phyloP scores from a whole-genome alignment of 2,329 filamentous ascomycete genomes.

The Chrysosporium keratinophilum region DNA sequence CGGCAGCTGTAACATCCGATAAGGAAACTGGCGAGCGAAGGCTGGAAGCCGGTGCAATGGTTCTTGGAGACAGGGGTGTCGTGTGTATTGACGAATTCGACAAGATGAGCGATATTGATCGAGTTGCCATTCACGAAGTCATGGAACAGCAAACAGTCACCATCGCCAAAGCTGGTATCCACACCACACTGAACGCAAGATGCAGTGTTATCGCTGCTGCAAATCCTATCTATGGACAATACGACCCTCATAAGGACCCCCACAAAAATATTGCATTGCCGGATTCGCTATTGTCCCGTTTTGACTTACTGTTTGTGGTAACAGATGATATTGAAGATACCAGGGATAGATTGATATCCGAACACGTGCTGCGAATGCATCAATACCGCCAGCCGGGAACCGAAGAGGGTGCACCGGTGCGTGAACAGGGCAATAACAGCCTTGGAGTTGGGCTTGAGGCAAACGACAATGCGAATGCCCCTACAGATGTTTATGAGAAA shows the following conservation, averaged over 20 bases:
- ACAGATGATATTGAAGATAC: slow-evolving; percentile 97
- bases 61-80: slow-evolving; percentile 89
- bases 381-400: slow-evolving; percentile 83
- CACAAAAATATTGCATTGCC: slow-evolving; percentile 97
- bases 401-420: slow-evolving; percentile 88
- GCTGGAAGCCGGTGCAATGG: slow-evolving; percentile 96
- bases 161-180: slow-evolving; percentile 96
- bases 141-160: slow-evolving; percentile 99
- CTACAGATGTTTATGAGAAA: slow-evolving; percentile 89
- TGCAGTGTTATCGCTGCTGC: slow-evolving; percentile 95
- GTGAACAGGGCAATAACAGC: slow-evolving; percentile 73
- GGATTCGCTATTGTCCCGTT: slow-evolving; percentile 93
- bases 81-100: slow-evolving; percentile 99
- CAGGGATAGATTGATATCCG: slow-evolving; percentile 79
- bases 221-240: slow-evolving; percentile 96
- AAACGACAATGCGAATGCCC: slow-evolving; percentile 58
- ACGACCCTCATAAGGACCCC: slow-evolving; percentile 95
- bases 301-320: slow-evolving; percentile 93
- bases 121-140: slow-evolving; percentile 98
- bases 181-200: slow-evolving; percentile 90
- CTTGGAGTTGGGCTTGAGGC: slow-evolving; percentile 78
- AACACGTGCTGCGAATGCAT: slow-evolving; percentile 96
- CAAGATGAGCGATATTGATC: slow-evolving; percentile 98
- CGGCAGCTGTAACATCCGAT: slow-evolving; percentile 88
- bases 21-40: slow-evolving; percentile 95